Percentiles rank a stretch among this genome's conserved stretches.
These are phyloP conservation scores for Colletotrichum salicis DNA, from an alignment of 2,329 filamentous ascomycete species.

Conservation along the genomic window DNA sequence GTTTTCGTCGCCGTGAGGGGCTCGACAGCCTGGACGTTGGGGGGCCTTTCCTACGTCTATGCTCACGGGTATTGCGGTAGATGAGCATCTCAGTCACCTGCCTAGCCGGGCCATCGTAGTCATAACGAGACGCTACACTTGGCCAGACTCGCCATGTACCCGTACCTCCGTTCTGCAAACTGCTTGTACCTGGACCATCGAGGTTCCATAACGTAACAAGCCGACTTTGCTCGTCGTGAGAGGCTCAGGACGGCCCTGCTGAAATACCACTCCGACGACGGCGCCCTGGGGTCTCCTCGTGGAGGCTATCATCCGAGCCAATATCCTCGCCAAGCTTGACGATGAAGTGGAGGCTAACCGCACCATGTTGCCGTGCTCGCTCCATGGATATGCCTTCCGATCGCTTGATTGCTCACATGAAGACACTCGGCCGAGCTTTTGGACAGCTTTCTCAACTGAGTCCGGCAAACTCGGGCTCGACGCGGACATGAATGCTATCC, in stretches of 20 bases:
- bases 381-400: neutral
- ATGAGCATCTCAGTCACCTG: slow-evolving; percentile 2
- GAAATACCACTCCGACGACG: slow-evolving; percentile 11
- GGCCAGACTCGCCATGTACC: neutral
- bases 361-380: neutral
- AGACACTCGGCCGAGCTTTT: slow-evolving; percentile 14
- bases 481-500: neutral
- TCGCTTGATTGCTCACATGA: neutral
- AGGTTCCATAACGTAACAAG: neutral
- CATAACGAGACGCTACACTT: neutral
- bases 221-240: neutral
- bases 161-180: neutral
- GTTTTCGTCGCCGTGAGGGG: neutral
- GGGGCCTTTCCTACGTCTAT: neutral
- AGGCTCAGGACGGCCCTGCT: neutral
- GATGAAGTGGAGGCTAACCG: neutral
- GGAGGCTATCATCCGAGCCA: slow-evolving; percentile 12
- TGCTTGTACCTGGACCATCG: neutral
- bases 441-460: slow-evolving; percentile 10
- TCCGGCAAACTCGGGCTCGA: neutral
- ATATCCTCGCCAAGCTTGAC: slow-evolving; percentile 14
- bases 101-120: neutral
- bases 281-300: neutral
- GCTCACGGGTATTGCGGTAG: slow-evolving; percentile 4
- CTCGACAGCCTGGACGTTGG: neutral